Evolutionary conservation across 2,329 filamentous ascomycete genomes (phyloP).

Genomic region (Sarocladiaceae sp.): DNA sequence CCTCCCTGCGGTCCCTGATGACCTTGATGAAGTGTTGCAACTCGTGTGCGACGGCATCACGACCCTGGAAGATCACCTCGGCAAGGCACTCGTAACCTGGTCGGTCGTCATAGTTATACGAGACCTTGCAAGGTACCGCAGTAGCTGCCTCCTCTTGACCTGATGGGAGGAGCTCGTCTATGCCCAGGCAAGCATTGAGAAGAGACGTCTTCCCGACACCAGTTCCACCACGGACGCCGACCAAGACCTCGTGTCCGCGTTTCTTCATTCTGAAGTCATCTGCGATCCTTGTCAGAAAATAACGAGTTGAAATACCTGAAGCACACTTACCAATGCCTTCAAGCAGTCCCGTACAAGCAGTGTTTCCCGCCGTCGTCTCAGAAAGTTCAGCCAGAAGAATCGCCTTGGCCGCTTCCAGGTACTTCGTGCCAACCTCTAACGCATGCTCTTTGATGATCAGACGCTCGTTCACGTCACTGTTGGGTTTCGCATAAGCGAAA

Average conservation of each 20-base stretch:
- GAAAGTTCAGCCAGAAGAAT: background rate
- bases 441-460: background rate
- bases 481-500: background rate
- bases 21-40: constrained; percentile 15
- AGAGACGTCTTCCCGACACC: constrained; percentile 9
- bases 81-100: constrained; percentile 16
- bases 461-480: background rate
- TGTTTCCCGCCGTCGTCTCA: background rate
- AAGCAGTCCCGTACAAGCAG: background rate
- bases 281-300: background rate
- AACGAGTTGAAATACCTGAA: background rate
- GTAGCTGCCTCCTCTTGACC: constrained; percentile 23
- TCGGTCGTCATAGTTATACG: constrained; percentile 18
- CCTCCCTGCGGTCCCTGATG: background rate
- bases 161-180: constrained; percentile 21
- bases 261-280: background rate
- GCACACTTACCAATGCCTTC: background rate
- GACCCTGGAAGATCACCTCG: constrained; percentile 16
- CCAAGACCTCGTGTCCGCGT: background rate
- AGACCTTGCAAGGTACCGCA: constrained; percentile 18
- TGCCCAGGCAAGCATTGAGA: constrained; percentile 7
- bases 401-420: background rate
- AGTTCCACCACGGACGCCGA: constrained; percentile 2
- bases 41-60: constrained; percentile 11
- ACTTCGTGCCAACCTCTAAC: background rate